Conservation (phyloP, 1,284 basidiomycete genomes). For the Microbotryum intermedium region DNA sequence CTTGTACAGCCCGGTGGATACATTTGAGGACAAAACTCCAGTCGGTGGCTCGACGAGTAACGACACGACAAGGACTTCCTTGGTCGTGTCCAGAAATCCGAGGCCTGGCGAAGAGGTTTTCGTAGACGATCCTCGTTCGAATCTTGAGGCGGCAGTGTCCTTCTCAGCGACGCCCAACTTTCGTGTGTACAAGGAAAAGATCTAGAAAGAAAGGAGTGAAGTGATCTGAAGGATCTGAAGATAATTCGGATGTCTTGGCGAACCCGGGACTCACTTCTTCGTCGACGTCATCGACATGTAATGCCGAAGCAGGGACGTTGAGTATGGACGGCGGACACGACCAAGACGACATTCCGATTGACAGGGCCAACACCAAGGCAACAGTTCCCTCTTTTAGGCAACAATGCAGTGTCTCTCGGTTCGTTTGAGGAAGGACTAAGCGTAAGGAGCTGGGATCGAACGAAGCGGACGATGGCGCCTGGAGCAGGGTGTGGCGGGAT, state of each 20-base stretch:
- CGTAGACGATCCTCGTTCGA: not conserved
- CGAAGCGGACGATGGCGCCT: too few relatives aligned
- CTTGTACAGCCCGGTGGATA: not conserved
- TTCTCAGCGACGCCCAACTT: slow-evolving; percentile 4
- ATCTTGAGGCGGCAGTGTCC: not conserved
- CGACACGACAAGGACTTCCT: slow-evolving; percentile 9
- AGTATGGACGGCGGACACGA: not conserved
- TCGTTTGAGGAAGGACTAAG: too few relatives aligned
- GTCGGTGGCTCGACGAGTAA: not conserved
- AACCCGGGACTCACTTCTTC: slow-evolving; percentile 18
- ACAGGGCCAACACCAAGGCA: too few relatives aligned
- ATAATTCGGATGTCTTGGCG: not conserved
- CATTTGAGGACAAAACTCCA: not conserved
- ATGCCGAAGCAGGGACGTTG: not conserved
- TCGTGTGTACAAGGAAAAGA: slow-evolving; percentile 22
- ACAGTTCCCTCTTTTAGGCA: too few relatives aligned
- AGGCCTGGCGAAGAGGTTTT: not conserved
- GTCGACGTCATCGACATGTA: slow-evolving; percentile 18
- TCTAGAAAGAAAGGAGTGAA: not conserved
- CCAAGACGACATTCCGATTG: not conserved
- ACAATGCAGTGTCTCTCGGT: too few relatives aligned
- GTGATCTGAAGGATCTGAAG: not conserved
- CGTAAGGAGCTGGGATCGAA: too few relatives aligned
- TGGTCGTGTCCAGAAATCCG: slow-evolving; percentile 1
- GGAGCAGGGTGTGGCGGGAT: too few relatives aligned